phyloP scores from a whole-genome alignment of 2,329 filamentous ascomycete species.

The Colletotrichum higginsianum region DNA sequence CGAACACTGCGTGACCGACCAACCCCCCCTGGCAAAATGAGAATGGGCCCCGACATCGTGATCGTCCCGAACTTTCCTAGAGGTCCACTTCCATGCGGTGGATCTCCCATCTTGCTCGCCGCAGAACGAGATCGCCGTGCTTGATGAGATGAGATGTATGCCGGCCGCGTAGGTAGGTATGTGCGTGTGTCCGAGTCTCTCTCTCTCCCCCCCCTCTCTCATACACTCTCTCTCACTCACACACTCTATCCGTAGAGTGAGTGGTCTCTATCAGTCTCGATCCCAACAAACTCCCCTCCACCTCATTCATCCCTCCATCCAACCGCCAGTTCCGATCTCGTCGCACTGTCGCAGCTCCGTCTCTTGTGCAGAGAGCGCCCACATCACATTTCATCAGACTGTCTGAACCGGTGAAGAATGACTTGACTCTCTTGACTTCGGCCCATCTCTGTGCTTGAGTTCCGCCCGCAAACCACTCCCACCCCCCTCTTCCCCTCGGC shows the following conservation, averaged over 20 bases:
- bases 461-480: slow-evolving; percentile 12
- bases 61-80: slow-evolving; percentile 38
- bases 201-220: too few relatives aligned
- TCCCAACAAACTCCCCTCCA: not conserved
- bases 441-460: slow-evolving; percentile 22
- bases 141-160: not conserved
- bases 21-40: slow-evolving; percentile 1
- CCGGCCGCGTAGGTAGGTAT: too few relatives aligned
- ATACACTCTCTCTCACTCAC: too few relatives aligned
- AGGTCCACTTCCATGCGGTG: slow-evolving; percentile 16
- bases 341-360: not conserved
- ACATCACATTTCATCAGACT: not conserved
- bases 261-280: not conserved
- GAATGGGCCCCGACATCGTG: slow-evolving; percentile 33
- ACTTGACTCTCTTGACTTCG: slow-evolving; percentile 8
- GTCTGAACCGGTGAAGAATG: not conserved
- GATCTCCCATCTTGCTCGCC: slow-evolving; percentile 3
- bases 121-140: slow-evolving; percentile 3
- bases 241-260: not conserved
- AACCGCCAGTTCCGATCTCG: not conserved
- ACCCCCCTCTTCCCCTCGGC: not conserved
- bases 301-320: slow-evolving; percentile 1
- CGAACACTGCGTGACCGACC: not conserved
- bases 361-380: not conserved
- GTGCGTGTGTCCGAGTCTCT: too few relatives aligned